Evolutionary conservation across 1,284 basidiomycete genomes (phyloP).

Genomic region (Somion occarium): DNA sequence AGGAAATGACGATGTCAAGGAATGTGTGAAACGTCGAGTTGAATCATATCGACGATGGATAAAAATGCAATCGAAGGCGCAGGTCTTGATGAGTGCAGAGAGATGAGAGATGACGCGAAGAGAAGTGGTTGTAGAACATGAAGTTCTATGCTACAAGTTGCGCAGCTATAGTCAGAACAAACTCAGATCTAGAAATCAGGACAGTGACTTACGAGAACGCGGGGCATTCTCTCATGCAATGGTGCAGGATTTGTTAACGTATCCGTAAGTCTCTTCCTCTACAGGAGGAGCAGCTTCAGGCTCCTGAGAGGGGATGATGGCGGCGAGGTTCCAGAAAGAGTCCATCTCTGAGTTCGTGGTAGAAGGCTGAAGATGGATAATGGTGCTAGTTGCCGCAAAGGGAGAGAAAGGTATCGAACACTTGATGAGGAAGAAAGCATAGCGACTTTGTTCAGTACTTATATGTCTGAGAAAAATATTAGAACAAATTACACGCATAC

Average conservation of each 20-base stretch:
- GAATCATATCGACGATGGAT: background rate
- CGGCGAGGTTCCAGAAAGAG: conserved; percentile 17
- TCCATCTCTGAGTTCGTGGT: conserved; percentile 11
- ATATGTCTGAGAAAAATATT: too few relatives aligned
- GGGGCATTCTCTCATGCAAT: background rate
- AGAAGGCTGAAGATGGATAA: background rate
- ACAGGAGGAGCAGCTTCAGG: conserved; percentile 10
- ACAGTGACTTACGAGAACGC: too few relatives aligned
- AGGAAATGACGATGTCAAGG: background rate
- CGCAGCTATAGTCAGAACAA: too few relatives aligned
- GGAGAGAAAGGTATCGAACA: background rate
- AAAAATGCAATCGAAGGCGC: too few relatives aligned
- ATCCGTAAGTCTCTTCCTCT: conserved; percentile 11
- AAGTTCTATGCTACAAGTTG: too few relatives aligned
- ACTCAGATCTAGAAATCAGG: too few relatives aligned
- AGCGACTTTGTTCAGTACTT: too few relatives aligned
- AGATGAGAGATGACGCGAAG: too few relatives aligned
- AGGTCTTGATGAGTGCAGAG: too few relatives aligned
- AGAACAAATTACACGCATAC: too few relatives aligned
- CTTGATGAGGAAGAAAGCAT: too few relatives aligned
- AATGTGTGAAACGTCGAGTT: background rate
- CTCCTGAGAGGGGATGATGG: conserved; percentile 17
- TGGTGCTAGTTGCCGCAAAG: background rate
- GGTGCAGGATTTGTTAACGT: background rate
- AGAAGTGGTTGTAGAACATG: too few relatives aligned